A percentile compares a stretch with the other conserved stretches of the same genome.
Conservation (phyloP, 108 stramenopile species). For the Fragilariopsis cylindrus region DNA sequence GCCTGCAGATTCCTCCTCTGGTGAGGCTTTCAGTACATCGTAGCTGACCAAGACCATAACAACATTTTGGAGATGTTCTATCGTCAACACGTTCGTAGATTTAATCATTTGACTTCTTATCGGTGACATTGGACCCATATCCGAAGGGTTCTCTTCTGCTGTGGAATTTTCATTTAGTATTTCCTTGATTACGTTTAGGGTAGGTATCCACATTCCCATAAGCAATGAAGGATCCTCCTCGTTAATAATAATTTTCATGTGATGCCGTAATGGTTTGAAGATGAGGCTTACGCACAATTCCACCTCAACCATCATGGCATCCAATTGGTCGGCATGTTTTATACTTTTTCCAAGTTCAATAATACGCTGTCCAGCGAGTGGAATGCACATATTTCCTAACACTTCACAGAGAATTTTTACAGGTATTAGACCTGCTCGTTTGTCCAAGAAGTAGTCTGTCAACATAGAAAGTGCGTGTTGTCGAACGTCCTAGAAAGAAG, state of each 20-base stretch:
- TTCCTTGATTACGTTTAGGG: slow-evolving; percentile 62
- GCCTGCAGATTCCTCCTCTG: background rate
- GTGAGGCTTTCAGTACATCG: slow-evolving; percentile 46
- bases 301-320: slow-evolving; percentile 73
- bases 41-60: slow-evolving; percentile 62
- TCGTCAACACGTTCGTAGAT: slow-evolving; percentile 59
- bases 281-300: slow-evolving; percentile 80
- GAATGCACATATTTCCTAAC: slow-evolving; percentile 62
- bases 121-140: slow-evolving; percentile 8
- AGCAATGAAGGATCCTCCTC: slow-evolving; percentile 38
- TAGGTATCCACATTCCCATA: slow-evolving; percentile 59
- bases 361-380: slow-evolving; percentile 67
- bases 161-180: slow-evolving; percentile 44
- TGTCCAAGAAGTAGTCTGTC: slow-evolving; percentile 78
- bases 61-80: slow-evolving; percentile 83
- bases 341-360: slow-evolving; percentile 40
- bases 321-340: slow-evolving; percentile 23
- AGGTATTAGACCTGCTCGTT: slow-evolving; percentile 57
- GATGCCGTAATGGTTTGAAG: slow-evolving; percentile 84
- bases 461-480: slow-evolving; percentile 82
- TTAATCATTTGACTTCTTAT: slow-evolving; percentile 19
- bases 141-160: slow-evolving; percentile 2
- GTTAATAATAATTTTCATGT: slow-evolving; percentile 56
- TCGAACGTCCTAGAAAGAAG: slow-evolving; percentile 56
- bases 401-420: slow-evolving; percentile 47